Conservation (phyloP, 2,329 filamentous ascomycete species). For the Botrytis fragariae region DNA sequence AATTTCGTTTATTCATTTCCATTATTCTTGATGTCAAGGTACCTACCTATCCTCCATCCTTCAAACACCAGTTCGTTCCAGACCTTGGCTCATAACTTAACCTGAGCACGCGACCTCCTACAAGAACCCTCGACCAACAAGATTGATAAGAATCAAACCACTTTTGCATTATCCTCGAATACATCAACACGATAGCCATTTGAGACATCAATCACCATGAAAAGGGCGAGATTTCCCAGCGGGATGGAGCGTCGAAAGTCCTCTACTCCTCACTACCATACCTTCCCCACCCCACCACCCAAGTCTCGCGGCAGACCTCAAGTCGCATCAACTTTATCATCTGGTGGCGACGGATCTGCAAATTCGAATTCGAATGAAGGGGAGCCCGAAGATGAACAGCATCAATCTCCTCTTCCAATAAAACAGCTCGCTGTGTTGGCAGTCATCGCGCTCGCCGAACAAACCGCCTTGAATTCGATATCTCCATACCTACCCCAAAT, state of each 20-base stretch:
- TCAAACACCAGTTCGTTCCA: background rate
- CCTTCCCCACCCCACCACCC: conserved; percentile 74
- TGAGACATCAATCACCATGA: conserved; percentile 10
- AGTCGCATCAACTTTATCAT: conserved; percentile 38
- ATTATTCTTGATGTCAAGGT: background rate
- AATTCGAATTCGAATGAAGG: conserved; percentile 38
- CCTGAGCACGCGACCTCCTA: conserved; percentile 4
- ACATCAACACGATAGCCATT: background rate
- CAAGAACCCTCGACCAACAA: conserved; percentile 1
- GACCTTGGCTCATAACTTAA: background rate
- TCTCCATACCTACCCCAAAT: conserved; percentile 93
- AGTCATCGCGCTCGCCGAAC: conserved; percentile 85
- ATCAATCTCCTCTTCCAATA: conserved; percentile 68
- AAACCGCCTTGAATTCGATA: conserved; percentile 96
- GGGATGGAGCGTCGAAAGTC: conserved; percentile 38
- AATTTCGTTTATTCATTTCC: background rate
- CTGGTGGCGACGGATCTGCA: conserved; percentile 34
- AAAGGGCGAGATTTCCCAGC: conserved; percentile 9
- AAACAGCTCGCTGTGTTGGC: conserved; percentile 82
- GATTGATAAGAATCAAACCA: background rate
- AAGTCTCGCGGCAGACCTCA: conserved; percentile 54
- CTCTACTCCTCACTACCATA: conserved; percentile 67
- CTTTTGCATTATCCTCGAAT: background rate
- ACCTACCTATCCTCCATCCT: background rate
- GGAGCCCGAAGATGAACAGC: conserved; percentile 37